A percentile compares a stretch with the other conserved stretches of the same genome.
Evolutionary conservation across 371 early-diverging fungal genomes (phyloP).

Genomic region (Mortierella sp.): DNA sequence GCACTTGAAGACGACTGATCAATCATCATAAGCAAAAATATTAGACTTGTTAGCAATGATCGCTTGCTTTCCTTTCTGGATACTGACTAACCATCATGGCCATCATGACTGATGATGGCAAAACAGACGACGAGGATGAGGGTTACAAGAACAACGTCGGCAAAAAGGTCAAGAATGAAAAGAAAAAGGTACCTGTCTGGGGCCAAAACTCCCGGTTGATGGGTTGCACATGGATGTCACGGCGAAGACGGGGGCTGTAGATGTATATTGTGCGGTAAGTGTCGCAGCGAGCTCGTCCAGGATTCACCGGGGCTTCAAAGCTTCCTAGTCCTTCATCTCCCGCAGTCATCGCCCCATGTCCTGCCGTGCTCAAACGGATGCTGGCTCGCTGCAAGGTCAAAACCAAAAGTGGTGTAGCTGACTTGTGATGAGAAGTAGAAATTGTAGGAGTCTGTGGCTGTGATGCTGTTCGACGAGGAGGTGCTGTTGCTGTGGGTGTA

Average conservation of each 20-base stretch:
- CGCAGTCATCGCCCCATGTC: background rate
- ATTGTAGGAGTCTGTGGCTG: background rate
- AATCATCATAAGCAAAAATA: no score
- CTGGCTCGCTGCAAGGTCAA: conserved; percentile 27
- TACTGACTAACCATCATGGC: background rate
- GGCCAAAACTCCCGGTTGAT: conserved; percentile 28
- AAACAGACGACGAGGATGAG: background rate
- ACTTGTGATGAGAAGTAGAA: background rate
- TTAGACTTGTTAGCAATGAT: background rate
- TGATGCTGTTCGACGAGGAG: background rate
- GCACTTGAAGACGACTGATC: conserved; percentile 31
- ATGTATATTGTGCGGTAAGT: conserved; percentile 40
- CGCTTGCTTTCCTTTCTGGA: background rate
- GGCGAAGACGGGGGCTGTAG: conserved; percentile 39
- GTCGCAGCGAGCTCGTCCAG: conserved; percentile 18
- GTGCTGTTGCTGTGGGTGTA: background rate
- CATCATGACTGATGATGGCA: background rate
- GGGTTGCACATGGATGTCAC: conserved; percentile 35
- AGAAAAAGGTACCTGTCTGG: conserved; percentile 20
- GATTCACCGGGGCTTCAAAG: conserved; percentile 18
- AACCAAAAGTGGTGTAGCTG: conserved; percentile 12
- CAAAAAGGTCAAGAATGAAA: background rate
- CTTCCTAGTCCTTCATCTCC: background rate
- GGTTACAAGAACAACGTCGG: background rate
- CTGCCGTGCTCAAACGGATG: background rate